Evolutionary conservation across 208 protist species (phyloP).

Genomic region (Crithidia fasciculata): DNA sequence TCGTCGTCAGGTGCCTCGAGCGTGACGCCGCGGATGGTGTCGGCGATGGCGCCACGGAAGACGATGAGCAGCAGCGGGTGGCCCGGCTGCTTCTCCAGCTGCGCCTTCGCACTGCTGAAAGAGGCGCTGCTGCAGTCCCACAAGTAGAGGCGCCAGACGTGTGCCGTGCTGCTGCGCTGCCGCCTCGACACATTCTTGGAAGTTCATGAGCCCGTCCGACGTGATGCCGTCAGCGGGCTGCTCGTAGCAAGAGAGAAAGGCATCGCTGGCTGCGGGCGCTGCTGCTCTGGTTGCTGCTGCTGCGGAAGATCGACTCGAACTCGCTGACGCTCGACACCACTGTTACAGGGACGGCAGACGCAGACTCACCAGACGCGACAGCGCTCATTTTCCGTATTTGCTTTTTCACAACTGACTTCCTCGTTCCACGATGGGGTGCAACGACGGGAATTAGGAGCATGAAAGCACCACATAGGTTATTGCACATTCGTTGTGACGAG

Average conservation of each 20-base stretch:
- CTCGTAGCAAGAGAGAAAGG: slow-evolving; percentile 82
- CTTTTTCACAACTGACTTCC: too few relatives aligned
- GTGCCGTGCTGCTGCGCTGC: slow-evolving; percentile 23
- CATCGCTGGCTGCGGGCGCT: slow-evolving; percentile 12
- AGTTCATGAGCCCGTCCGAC: slow-evolving; percentile 26
- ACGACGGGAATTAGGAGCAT: too few relatives aligned
- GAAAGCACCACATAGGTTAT: too few relatives aligned
- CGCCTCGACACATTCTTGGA: slow-evolving; percentile 41
- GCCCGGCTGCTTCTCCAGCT: slow-evolving; percentile 62
- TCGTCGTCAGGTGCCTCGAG: slow-evolving; percentile 35
- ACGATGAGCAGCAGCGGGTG: slow-evolving; percentile 69
- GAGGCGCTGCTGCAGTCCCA: slow-evolving; percentile 70
- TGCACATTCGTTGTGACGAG: too few relatives aligned
- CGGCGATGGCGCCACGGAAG: slow-evolving; percentile 54
- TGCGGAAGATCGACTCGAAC: slow-evolving; percentile 56
- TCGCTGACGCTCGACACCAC: slow-evolving; percentile 59
- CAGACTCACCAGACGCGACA: not conserved
- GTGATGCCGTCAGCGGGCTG: slow-evolving; percentile 50
- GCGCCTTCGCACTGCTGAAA: slow-evolving; percentile 57
- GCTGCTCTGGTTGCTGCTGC: not conserved
- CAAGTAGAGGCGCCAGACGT: slow-evolving; percentile 47
- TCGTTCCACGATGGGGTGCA: too few relatives aligned
- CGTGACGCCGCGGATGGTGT: slow-evolving; percentile 45
- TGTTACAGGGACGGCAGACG: slow-evolving; percentile 14
- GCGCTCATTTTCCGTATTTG: too few relatives aligned